Evolutionary conservation across 1,284 basidiomycete species (phyloP).

Genomic region (Cutaneotrichosporon mucoides): DNA sequence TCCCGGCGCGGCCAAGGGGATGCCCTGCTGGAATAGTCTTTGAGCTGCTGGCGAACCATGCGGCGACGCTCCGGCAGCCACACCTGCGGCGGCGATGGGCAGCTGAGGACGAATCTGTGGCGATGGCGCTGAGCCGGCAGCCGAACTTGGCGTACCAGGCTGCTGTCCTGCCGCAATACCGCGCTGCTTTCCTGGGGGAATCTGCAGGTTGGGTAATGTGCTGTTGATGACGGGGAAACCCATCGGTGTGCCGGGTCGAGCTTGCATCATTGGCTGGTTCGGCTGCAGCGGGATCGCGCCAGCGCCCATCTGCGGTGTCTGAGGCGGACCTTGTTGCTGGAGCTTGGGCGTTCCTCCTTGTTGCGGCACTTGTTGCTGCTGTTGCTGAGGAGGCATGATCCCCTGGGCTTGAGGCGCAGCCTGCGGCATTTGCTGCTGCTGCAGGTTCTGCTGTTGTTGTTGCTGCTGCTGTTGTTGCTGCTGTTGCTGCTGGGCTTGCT

Average conservation of each 20-base stretch:
- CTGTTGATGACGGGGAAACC: slow-evolving; percentile 20
- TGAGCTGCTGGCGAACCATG: slow-evolving; percentile 10
- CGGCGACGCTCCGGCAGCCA: not conserved
- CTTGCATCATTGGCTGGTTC: slow-evolving; percentile 13
- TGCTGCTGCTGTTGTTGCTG: not conserved
- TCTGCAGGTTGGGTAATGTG: slow-evolving; percentile 29
- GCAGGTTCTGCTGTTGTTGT: slow-evolving; percentile 3
- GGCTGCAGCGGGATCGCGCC: slow-evolving; percentile 12
- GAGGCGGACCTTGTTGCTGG: not conserved
- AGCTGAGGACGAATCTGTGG: slow-evolving; percentile 23
- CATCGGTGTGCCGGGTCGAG: slow-evolving; percentile 7
- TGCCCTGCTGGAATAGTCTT: slow-evolving; percentile 36
- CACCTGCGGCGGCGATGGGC: slow-evolving; percentile 7
- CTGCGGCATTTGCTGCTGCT: slow-evolving; percentile 1
- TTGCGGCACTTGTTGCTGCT: slow-evolving; percentile 2
- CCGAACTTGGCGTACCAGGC: not conserved
- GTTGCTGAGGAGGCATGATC: not conserved
- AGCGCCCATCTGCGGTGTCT: not conserved
- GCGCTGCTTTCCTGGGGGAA: slow-evolving; percentile 36
- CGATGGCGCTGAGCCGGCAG: slow-evolving; percentile 7
- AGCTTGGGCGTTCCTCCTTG: slow-evolving; percentile 1
- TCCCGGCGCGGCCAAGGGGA: slow-evolving; percentile 23
- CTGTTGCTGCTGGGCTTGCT: not conserved
- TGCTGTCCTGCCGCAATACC: slow-evolving; percentile 14
- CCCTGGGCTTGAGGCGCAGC: not conserved